Base-by-base conservation (phyloP, 768 basidiomycete genomes). In the Trametes elegans region DNA sequence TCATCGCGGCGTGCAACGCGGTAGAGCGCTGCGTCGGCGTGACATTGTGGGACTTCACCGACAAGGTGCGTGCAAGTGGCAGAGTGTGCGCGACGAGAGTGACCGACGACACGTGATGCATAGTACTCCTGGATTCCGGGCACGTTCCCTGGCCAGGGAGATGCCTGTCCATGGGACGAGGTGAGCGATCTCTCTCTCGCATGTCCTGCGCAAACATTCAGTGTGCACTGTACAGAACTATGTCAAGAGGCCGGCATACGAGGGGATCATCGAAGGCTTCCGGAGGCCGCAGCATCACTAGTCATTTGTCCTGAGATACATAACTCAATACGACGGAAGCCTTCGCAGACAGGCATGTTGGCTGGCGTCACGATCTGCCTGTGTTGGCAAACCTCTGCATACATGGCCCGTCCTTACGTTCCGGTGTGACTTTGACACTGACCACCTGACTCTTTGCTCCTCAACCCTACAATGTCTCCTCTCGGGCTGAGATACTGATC, bases 1-100 rank as follows among this genome's bases (percentile, higher is more conserved):
- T 84, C 43, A 72, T 84, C 53, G 53, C 65, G 16, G 79, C 82
- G 10, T 87, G 84, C 64, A 72, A 75, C 46, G 70, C 53, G 19
- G 67, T 73, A 31, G 26, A 58, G 10, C 56, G 61, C 28, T 74
- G 73, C 58, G 66, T 75, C 40, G 71, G 71, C 29, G 59, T 75
- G 32, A 73, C 71, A 6, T 19, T 73, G 39, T 77, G 74, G 76
- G 76, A 73, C 52, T 74, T 69, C 51, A 72, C 73, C 2, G 73
- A 75, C 62, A 70, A 68, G 58, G 58, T 59, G 18, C 49, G 53
- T 62, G 60, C 23, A 10, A 46, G 46, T 26, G 28, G 8, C 3
- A n/a, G 14, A 6, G 26, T 18, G 19, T 8, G 11, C 39, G 19
- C 19, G 8, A 8, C 16, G 36, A 18, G 9, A 49, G 18, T 14